Percentiles rank a stretch among this genome's conserved stretches.
These are phyloP conservation scores for Beauveria medogensis DNA, from an alignment of 2,329 filamentous ascomycete species.

Conservation along the genomic window DNA sequence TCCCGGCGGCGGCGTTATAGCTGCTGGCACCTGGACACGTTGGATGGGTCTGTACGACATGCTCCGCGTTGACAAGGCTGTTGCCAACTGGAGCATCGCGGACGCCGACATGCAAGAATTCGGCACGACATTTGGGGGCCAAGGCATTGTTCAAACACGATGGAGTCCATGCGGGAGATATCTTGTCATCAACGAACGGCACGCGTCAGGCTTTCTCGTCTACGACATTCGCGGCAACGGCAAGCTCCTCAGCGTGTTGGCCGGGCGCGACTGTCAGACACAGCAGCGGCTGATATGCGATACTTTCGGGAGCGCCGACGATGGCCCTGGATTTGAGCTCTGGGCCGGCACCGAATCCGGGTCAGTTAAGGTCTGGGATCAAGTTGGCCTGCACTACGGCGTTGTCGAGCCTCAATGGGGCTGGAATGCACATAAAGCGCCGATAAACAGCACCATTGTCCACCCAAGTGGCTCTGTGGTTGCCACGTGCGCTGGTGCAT, in stretches of 20 bases:
- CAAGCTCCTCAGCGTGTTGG: conserved; percentile 45
- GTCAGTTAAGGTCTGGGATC: conserved; percentile 50
- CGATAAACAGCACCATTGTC: conserved; percentile 41
- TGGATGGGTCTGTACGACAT: conserved; percentile 57
- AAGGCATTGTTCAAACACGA: conserved; percentile 51
- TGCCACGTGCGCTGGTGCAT: conserved; percentile 49
- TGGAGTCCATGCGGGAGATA: conserved; percentile 60
- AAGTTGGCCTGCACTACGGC: conserved; percentile 41
- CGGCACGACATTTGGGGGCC: conserved; percentile 41
- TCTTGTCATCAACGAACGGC: conserved; percentile 53
- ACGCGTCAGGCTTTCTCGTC: conserved; percentile 45
- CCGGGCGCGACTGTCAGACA: conserved; percentile 39
- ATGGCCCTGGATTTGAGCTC: conserved; percentile 44
- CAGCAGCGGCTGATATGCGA: conserved; percentile 51
- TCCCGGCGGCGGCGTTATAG: conserved; percentile 35
- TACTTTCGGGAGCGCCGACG: conserved; percentile 35
- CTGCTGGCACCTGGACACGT: conserved; percentile 56
- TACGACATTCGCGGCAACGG: conserved; percentile 56
- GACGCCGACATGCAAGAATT: conserved; percentile 39
- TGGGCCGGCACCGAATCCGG: conserved; percentile 53
- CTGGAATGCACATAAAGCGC: conserved; percentile 40
- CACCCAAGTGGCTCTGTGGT: conserved; percentile 48
- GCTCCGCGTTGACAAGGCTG: conserved; percentile 42
- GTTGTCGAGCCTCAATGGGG: conserved; percentile 37
- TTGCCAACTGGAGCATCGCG: conserved; percentile 52